A percentile compares a stretch with the other conserved stretches of the same genome.
Conservation (phyloP, 2,329 filamentous ascomycete species). For the Penicillium polonicum region DNA sequence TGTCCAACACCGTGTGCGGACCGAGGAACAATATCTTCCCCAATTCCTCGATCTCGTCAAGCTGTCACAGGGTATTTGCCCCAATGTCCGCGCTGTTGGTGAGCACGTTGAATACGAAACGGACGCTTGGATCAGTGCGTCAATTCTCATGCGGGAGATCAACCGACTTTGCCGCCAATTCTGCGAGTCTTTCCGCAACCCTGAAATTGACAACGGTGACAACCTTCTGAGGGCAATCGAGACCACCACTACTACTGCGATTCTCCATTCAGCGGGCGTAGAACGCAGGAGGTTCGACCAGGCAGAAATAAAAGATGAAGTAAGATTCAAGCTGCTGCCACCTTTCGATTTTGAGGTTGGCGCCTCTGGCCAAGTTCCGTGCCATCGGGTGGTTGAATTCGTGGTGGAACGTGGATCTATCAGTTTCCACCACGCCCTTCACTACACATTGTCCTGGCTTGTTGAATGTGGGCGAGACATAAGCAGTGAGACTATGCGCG, state of each 20-base stretch:
- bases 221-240: slow-evolving; percentile 68
- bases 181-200: slow-evolving; percentile 77
- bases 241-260: slow-evolving; percentile 74
- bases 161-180: slow-evolving; percentile 88
- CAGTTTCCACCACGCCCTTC: slow-evolving; percentile 95
- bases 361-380: slow-evolving; percentile 43
- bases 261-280: slow-evolving; percentile 83
- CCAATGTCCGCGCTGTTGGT: slow-evolving; percentile 84
- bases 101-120: slow-evolving; percentile 98
- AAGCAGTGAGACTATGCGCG: slow-evolving; percentile 63
- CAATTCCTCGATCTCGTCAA: slow-evolving; percentile 96
- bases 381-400: slow-evolving; percentile 76
- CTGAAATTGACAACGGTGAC: slow-evolving; percentile 61
- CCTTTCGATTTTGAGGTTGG: slow-evolving; percentile 76
- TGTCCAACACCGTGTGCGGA: slow-evolving; percentile 79
- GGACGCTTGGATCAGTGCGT: slow-evolving; percentile 96
- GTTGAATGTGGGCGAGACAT: slow-evolving; percentile 84
- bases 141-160: slow-evolving; percentile 89
- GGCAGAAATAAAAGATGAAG: slow-evolving; percentile 82
- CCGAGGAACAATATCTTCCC: slow-evolving; percentile 80
- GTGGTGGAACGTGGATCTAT: slow-evolving; percentile 85
- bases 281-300: slow-evolving; percentile 82
- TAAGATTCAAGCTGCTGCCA: slow-evolving; percentile 73
- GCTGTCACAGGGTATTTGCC: slow-evolving; percentile 94
- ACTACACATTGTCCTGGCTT: slow-evolving; percentile 95